These are phyloP conservation scores for Yamadazyma spencermartinsiae DNA, from an alignment of 1,139 yeast genomes.

Conservation along the genomic window DNA sequence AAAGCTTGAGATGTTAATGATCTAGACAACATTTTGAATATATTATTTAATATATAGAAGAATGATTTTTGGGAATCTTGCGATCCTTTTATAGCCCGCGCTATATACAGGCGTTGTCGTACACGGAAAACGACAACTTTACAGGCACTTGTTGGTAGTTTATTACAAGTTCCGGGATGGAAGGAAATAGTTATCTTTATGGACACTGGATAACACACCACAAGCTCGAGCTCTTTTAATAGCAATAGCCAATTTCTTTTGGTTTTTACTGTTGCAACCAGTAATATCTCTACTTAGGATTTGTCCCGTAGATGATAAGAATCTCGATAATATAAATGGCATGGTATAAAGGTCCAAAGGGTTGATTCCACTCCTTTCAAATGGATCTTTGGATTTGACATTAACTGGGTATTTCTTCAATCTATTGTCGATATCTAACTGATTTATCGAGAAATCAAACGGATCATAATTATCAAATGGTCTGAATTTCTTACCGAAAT, in stretches of 20 bases:
- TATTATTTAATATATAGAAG: constrained; percentile 3
- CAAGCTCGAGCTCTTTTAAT: constrained; percentile 67
- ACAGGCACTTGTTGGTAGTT: constrained; percentile 2
- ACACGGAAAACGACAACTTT: not conserved
- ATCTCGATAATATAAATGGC: constrained; percentile 63
- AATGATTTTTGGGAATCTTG: not conserved
- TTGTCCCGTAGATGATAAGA: constrained; percentile 63
- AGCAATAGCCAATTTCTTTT: constrained; percentile 64
- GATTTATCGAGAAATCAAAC: constrained; percentile 67
- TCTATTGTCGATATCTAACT: constrained; percentile 41
- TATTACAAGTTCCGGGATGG: constrained; percentile 39
- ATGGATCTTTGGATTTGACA: constrained; percentile 32
- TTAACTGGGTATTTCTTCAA: constrained; percentile 17
- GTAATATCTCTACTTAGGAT: constrained; percentile 68
- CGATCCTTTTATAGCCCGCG: constrained; percentile 1
- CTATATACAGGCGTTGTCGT: not conserved
- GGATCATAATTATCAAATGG: constrained; percentile 62
- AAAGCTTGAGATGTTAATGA: constrained; percentile 28
- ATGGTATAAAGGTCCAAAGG: constrained; percentile 66
- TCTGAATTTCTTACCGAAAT: constrained; percentile 41
- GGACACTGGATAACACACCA: constrained; percentile 65
- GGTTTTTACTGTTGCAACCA: constrained; percentile 61
- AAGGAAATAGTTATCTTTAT: constrained; percentile 50
- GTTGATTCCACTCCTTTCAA: constrained; percentile 57
- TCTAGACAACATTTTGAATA: constrained; percentile 34